A percentile compares a stretch with the other conserved stretches of the same genome.
phyloP scores from a whole-genome alignment of 352 stramenopile genomes.

The Phytophthora crassamura region DNA sequence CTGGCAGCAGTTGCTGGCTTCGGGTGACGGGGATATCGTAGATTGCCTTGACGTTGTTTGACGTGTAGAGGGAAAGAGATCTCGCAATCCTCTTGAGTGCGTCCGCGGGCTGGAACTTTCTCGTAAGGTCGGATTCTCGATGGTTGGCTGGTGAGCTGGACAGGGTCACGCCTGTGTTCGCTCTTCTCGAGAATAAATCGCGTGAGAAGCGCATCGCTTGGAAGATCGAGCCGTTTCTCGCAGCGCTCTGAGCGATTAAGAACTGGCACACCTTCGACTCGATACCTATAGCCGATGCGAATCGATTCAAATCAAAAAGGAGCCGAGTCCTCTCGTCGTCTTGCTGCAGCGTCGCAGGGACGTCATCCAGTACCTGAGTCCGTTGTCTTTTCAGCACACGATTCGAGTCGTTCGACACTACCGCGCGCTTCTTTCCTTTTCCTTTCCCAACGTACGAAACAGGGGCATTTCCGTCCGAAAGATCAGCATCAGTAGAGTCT shows the following conservation, averaged over 20 bases:
- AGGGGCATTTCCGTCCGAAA: background rate
- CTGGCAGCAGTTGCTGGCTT: slow-evolving; percentile 21
- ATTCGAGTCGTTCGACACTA: background rate
- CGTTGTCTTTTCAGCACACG: slow-evolving; percentile 13
- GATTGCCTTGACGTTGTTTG: slow-evolving; percentile 59
- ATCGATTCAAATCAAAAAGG: slow-evolving; percentile 55
- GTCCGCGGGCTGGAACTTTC: slow-evolving; percentile 10
- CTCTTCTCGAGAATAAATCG: slow-evolving; percentile 54
- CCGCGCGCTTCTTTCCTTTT: slow-evolving; percentile 35
- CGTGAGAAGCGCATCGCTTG: slow-evolving; percentile 61
- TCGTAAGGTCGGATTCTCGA: background rate
- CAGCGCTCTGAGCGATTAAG: slow-evolving; percentile 50
- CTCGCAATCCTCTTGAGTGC: slow-evolving; percentile 63
- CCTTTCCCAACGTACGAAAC: slow-evolving; percentile 12
- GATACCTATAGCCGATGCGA: slow-evolving; percentile 57
- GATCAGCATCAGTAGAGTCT: background rate
- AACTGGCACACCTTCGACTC: slow-evolving; percentile 45
- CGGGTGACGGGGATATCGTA: slow-evolving; percentile 36
- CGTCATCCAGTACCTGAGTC: background rate
- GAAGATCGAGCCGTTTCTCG: slow-evolving; percentile 52
- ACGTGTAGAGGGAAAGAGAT: slow-evolving; percentile 65
- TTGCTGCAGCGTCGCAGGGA: slow-evolving; percentile 23
- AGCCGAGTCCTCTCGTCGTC: slow-evolving; percentile 47
- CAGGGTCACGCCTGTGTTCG: background rate
- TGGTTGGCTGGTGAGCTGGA: background rate